Evolutionary conservation across 768 basidiomycete genomes (phyloP), one percentile per base, ranked within the genome.

Genomic region (Mycena crocata): DNA sequence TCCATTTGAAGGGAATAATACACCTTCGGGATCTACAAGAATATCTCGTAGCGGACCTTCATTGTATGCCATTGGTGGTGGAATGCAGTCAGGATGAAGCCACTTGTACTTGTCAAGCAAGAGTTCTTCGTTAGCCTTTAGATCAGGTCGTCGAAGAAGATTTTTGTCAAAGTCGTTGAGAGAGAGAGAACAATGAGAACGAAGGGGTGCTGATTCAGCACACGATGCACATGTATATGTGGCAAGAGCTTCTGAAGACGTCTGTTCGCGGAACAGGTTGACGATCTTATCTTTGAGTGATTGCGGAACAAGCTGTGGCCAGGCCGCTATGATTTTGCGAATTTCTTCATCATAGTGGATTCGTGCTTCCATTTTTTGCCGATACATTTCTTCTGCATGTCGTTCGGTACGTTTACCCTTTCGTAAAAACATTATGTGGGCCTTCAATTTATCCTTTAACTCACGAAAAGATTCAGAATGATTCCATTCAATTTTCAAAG

Each of bases 1-100:
- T 24, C 51, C 61, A 24, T 39, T 24, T 9, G 19, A 13, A n/a
- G 61, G 40, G 14, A 42, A 31, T 30, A 42, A 51, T 21, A 62
- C 51, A 21, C 60, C 61, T 42, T 62, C 50, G 7, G 49, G 60
- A 39, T 62, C 60, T 13, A 62, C 48, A n/a, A 62, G 39, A n/a
- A 62, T 28, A 23, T 54, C 51, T 30, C 30, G 30, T 14, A 62
- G 51, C 31, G 19, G 30, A 12, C 61, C 61, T 32, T 62, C 61
- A 37, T 62, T 51, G 40, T 23, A 62, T 50, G 61, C 40, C 40
- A 62, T 62, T 7, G 61, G 51, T 19, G 61, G 61, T 28, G 50
- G 49, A 52, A 50, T 24, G 31, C 48, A 50, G 39, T 62, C 49
- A 24, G 60, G 50, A 40, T 52, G 46, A 7, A 62, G 26, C 60